Conservation (phyloP, 345 rosid genomes). For the Arabis hirsuta region DNA sequence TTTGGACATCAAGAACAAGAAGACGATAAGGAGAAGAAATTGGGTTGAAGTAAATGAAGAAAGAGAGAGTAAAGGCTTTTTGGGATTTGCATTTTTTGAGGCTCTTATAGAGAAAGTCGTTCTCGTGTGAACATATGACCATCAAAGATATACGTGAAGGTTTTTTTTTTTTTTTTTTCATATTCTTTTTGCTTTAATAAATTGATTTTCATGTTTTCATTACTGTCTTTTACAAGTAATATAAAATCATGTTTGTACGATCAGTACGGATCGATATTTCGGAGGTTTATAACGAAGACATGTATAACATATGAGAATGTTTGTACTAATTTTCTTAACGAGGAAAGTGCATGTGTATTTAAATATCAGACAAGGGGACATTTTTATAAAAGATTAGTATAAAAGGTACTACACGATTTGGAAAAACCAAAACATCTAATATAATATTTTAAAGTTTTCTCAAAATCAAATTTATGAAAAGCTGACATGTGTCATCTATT, state of each 20-base stretch:
- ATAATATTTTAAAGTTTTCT: too few relatives aligned
- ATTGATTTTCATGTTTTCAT: background rate
- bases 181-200: conserved; percentile 5
- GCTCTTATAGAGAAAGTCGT: conserved; percentile 29
- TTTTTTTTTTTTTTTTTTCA: background rate
- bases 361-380: conserved; percentile 2
- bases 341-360: conserved; percentile 24
- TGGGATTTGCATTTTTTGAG: background rate
- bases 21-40: conserved; percentile 28
- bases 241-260: conserved; percentile 25
- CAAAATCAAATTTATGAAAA: too few relatives aligned
- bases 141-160: background rate
- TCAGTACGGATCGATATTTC: background rate
- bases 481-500: too few relatives aligned
- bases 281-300: conserved; percentile 1
- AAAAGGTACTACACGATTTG: conserved; percentile 6
- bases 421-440: conserved; percentile 13
- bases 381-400: conserved; percentile 14
- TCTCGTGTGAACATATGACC: conserved; percentile 46
- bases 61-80: conserved; percentile 28
- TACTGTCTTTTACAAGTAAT: background rate
- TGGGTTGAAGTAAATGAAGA: conserved; percentile 23
- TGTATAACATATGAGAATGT: conserved; percentile 28
- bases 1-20: conserved; percentile 28
- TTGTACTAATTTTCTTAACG: conserved; percentile 20